phyloP scores from a whole-genome alignment of 129 eudicot genomes.

The Chrysanthemum lavandulifolium region DNA sequence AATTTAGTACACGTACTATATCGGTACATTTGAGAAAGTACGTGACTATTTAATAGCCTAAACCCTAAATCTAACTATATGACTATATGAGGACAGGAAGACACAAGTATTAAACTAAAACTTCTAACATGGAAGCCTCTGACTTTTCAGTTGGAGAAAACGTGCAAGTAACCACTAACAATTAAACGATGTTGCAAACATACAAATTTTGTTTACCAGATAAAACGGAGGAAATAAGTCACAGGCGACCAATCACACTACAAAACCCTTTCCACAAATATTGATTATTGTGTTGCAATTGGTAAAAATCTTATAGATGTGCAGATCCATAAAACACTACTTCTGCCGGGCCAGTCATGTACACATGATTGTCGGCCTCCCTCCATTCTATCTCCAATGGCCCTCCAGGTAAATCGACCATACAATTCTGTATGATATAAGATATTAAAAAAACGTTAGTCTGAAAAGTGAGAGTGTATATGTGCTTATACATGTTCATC shows the following conservation, averaged over 20 bases:
- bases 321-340: conserved; percentile 79
- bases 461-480: too few species aligned
- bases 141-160: background rate
- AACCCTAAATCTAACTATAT: too few species aligned
- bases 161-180: background rate
- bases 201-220: background rate
- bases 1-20: too few species aligned
- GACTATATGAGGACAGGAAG: too few species aligned
- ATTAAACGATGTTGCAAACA: conserved; percentile 14
- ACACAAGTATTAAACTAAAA: too few species aligned
- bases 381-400: conserved; percentile 98
- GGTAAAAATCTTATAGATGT: conserved; percentile 34
- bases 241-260: conserved; percentile 11
- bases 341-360: conserved; percentile 97
- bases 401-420: conserved; percentile 95
- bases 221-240: background rate
- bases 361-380: conserved; percentile 77
- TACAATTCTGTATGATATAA: conserved; percentile 51
- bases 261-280: conserved; percentile 16
- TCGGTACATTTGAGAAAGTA: too few species aligned
- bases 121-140: too few species aligned
- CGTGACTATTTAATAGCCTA: too few species aligned
- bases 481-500: too few species aligned
- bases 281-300: background rate
- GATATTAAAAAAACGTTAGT: background rate